Evolutionary conservation across 768 basidiomycete species (phyloP).

Genomic region (Hygrophoropsis aurantiaca): DNA sequence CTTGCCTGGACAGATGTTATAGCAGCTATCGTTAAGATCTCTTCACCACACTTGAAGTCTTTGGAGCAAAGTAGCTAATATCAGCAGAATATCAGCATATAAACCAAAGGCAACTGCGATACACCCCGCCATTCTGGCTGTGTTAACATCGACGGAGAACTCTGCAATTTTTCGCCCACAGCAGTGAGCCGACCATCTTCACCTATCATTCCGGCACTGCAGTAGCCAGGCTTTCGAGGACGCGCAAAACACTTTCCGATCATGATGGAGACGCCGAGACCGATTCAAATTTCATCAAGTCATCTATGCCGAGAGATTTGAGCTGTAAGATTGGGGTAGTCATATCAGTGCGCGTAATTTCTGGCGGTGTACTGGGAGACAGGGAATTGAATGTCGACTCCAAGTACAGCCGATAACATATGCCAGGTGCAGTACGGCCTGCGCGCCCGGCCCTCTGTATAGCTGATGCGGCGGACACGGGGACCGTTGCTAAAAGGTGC

Average conservation of each 20-base stretch:
- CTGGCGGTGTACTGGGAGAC: conserved; percentile 74
- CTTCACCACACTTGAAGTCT: conserved; percentile 88
- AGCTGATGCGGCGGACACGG: conserved; percentile 85
- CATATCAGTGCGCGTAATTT: conserved; percentile 89
- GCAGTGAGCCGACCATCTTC: conserved; percentile 74
- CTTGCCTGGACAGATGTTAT: conserved; percentile 89
- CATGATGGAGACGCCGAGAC: conserved; percentile 83
- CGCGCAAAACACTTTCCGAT: conserved; percentile 82
- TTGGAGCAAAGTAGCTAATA: conserved; percentile 81
- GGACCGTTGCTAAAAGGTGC: conserved; percentile 82
- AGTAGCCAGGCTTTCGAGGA: conserved; percentile 78
- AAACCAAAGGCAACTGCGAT: too few relatives aligned
- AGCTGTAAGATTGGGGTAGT: conserved; percentile 90
- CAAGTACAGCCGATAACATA: conserved; percentile 92
- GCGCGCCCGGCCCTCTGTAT: conserved; percentile 94
- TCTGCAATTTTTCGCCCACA: conserved; percentile 89
- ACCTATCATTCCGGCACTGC: conserved; percentile 85
- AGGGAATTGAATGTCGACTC: conserved; percentile 58
- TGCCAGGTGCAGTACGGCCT: conserved; percentile 87
- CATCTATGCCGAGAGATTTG: conserved; percentile 92
- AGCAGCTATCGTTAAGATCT: conserved; percentile 92
- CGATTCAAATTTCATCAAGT: conserved; percentile 96
- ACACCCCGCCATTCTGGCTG: conserved; percentile 95
- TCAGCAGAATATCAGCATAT: too few relatives aligned
- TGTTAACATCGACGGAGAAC: conserved; percentile 87